Evolutionary conservation across 306 rosid genomes (phyloP).

Genomic region (Gillenia trifoliata): DNA sequence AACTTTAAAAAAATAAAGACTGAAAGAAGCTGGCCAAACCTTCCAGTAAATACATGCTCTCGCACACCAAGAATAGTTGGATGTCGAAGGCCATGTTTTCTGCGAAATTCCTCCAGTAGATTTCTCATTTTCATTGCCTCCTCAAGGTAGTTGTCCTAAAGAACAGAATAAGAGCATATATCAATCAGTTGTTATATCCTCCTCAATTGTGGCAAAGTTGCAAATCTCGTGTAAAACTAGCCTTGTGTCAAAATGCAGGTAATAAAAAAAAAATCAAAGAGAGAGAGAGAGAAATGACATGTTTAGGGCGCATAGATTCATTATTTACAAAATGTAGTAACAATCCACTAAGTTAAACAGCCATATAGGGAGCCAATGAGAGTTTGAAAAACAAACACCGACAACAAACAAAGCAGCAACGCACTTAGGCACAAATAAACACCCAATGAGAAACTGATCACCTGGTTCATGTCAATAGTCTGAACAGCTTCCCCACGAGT

Average conservation of each 20-base stretch:
- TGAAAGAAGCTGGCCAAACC: slow-evolving; percentile 45
- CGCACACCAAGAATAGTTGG: slow-evolving; percentile 96
- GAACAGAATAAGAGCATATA: background rate
- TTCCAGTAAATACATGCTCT: slow-evolving; percentile 96
- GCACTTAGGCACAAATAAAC: background rate
- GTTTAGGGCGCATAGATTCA: background rate
- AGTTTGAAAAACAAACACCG: background rate
- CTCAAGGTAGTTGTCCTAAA: slow-evolving; percentile 92
- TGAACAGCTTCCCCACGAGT: slow-evolving; percentile 98
- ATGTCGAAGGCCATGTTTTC: slow-evolving; percentile 69
- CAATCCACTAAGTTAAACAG: background rate
- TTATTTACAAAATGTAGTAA: background rate
- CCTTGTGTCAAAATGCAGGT: background rate
- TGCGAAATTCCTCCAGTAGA: slow-evolving; percentile 82
- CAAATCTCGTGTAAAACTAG: background rate
- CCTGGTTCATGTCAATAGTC: slow-evolving; percentile 99
- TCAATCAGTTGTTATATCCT: background rate
- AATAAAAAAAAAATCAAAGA: background rate
- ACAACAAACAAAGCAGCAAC: background rate
- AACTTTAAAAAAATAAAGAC: background rate
- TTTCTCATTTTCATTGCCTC: slow-evolving; percentile 98
- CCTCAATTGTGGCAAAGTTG: background rate
- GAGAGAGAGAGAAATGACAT: background rate
- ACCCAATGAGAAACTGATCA: slow-evolving; percentile 15
- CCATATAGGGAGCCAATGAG: background rate